Base-by-base conservation (phyloP, 1,284 basidiomycete species). In the Cryptococcus sp. region DNA sequence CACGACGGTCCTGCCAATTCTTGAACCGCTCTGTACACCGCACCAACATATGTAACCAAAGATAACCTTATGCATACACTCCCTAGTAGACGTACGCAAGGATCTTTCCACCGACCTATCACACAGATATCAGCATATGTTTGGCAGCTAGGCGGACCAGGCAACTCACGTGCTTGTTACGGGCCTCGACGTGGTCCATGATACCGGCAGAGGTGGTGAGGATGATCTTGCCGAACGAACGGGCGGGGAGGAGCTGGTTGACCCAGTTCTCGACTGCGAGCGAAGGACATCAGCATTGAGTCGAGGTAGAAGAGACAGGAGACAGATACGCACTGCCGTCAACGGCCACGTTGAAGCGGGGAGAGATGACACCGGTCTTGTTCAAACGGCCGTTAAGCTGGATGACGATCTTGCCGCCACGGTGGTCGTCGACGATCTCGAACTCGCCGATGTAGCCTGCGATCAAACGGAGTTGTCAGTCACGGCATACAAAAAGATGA, bases 361-460 rank as follows among this genome's bases (percentile, higher is more conserved):
- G 94, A 38, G 95, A 98, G 82, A 99, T 97, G 76, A 99, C 96
- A 78, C 95, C 96, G 20, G 87, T 88, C 85, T 99, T 99, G 87
- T 99, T 99, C 71, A 99, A 86, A 63, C 93, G 91, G 60, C 96
- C 96, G 79, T 97, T 98, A 64, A 99, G 88, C 82, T 99, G 93
- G 70, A 99, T 86, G 72, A 99, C 94, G 69, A 99, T 91, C 84
- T 99, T 99, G 78, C 93, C 93, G 17, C 93, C 89, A 65, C 96
- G 93, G 82, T 99, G 96, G 84, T 99, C 96, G 78, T 99, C 96
- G 78, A 99, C 89, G 81, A 97, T 91, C 82, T 98, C 95, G 78
- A 99, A 99, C 83, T 99, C 95, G 75, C 93, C 93, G 67, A 98
- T 97, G 86, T 98, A 98, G 64, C 93, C 94, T 97, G 69, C 39